These are phyloP conservation scores for Physocladia obscura DNA, from an alignment of 192 early-diverging fungal species.

Conservation along the genomic window DNA sequence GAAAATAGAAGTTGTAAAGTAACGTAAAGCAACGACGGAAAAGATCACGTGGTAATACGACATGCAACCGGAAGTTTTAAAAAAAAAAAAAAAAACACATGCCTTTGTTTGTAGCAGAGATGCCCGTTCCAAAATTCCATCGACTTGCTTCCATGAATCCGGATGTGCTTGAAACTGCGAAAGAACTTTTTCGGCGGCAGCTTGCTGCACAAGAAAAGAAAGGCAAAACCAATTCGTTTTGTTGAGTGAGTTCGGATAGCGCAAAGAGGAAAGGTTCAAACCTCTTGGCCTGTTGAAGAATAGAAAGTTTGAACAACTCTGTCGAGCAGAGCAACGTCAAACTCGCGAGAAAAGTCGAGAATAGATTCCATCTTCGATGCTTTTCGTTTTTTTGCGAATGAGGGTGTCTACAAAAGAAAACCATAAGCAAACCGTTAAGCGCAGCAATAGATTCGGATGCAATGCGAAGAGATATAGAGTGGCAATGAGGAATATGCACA, in stretches of 20 bases:
- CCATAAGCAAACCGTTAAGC: no score
- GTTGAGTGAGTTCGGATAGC: no score
- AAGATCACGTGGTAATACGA: no score
- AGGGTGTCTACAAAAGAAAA: no score
- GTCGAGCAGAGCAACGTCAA: constrained; percentile 87
- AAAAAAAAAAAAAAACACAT: constrained; percentile 16
- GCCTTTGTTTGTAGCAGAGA: constrained; percentile 83
- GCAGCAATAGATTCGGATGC: no score
- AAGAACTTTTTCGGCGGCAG: constrained; percentile 80
- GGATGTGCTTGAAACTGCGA: constrained; percentile 94
- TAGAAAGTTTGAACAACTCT: constrained; percentile 83
- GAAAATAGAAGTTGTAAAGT: no score
- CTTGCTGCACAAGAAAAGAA: constrained; percentile 82
- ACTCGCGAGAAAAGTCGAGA: constrained; percentile 85
- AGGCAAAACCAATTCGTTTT: no score
- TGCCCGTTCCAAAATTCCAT: constrained; percentile 85
- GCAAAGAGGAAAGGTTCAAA: constrained; percentile 25
- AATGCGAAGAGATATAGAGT: no score
- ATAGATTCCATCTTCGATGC: constrained; percentile 52
- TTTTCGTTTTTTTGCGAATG: not conserved
- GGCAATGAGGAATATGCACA: no score
- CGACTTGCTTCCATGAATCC: constrained; percentile 93
- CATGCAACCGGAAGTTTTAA: no score
- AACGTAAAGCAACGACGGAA: no score
- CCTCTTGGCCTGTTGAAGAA: constrained; percentile 66